Evolutionary conservation across 371 early-diverging fungal species (phyloP), one percentile per base, ranked within the genome.

Genomic region (Dentiscutata heterogama): DNA sequence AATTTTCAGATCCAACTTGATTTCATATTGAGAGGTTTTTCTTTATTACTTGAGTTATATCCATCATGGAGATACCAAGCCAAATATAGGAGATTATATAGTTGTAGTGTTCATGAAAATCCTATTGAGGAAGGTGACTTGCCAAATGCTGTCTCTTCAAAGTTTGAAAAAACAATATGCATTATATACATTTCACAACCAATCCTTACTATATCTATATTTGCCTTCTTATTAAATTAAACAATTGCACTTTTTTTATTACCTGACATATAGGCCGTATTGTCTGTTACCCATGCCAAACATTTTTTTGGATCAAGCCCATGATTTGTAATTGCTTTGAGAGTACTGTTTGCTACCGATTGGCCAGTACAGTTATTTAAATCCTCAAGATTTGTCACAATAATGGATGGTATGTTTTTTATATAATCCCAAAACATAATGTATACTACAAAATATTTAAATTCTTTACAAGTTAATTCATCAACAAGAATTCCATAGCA

Each of bases 11-110:
- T 63, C 11, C 18, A 63, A n/a, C 18, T 18, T 27, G 14, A 63
- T n/a, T n/a, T 63, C 16, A 63, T 63, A 63, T 63, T 63, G 18
- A 63, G 29, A 63, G 63, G 14, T 29, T 63, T 63, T 22, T 11
- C 22, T 63, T 63, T 63, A n/a, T 63, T 63, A 63, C 63, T 63
- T 63, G 63, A 63, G 18, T 63, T 5, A 63, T 63, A 63, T 63
- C 63, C 14, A 5, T 63, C 29, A 22, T 63, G 29, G 2, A 63
- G 29, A 63, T 63, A 29, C 63, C 63, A 63, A 13, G 29, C 63
- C 14, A 63, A n/a, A 29, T 63, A 63, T 22, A 63, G 16, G 3
- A 63, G 6, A 13, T 63, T 63, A 63, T 10, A 63, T 63, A 10
- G 63, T 27, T 63, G 27, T 10, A 13, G 14, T 13, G 14, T 27